phyloP scores from a whole-genome alignment of 192 early-diverging fungal genomes.

The Entomortierella beljakovae region DNA sequence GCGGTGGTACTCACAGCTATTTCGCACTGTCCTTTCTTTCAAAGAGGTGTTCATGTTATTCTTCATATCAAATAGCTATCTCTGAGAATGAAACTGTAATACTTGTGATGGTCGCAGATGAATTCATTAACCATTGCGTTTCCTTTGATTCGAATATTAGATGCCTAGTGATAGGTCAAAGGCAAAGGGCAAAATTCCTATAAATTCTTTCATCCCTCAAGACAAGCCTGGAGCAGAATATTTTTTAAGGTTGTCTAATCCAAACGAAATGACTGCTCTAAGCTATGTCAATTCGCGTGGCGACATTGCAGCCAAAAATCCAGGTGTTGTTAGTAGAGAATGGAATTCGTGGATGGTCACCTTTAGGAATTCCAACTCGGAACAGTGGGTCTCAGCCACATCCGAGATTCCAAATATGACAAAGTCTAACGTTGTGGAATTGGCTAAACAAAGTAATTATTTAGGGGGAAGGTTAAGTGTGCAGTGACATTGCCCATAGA shows the following conservation, averaged over 20 bases:
- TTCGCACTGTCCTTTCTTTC: not conserved
- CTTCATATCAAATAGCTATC: not conserved
- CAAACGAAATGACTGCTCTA: not conserved
- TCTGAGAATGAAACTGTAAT: not conserved
- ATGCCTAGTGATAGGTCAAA: not conserved
- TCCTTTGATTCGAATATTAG: not conserved
- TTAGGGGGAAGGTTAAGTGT: no score
- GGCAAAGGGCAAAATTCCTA: not conserved
- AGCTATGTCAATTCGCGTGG: no score
- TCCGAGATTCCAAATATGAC: no score
- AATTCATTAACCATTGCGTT: conserved; percentile 1
- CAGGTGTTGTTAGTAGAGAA: no score
- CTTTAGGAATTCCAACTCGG: no score
- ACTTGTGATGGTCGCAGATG: no score
- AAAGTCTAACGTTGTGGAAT: no score
- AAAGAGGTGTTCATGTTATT: not conserved
- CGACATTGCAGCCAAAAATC: no score
- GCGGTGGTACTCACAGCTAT: not conserved
- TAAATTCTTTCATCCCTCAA: not conserved
- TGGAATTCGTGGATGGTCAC: no score
- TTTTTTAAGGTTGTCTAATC: conserved; percentile 1
- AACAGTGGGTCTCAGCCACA: no score
- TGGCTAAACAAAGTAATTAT: no score
- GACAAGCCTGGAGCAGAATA: not conserved
- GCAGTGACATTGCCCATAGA: no score